Base-by-base conservation (phyloP, 257 asterid genomes). In the Pogostemon cablin region DNA sequence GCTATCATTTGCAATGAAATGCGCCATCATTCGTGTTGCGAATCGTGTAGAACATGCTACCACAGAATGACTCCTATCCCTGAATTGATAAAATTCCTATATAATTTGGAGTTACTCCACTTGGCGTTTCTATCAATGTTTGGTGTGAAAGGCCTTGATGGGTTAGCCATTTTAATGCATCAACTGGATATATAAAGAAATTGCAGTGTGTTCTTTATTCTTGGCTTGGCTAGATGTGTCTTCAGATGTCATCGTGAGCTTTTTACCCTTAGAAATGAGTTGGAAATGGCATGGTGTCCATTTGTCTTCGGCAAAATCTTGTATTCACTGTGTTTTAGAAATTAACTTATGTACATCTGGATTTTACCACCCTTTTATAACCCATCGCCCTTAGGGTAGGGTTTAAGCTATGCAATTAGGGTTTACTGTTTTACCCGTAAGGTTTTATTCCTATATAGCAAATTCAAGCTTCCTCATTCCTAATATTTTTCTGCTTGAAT, bases 81-180 rank as follows among this genome's bases (percentile, higher is more conserved):
- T 15, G 15, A 15, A 15, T 15, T 15, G 15, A 15, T 15, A 15
- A 15, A 15, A 15, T 15, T 15, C 15, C 15, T 15, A 15, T 15
- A 15, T 15, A 15, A 15, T 15, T 15, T 15, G 15, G 15, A 15
- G 15, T 15, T 15, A 15, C 15, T 15, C 15, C 15, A 15, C 40
- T 53, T 35, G 10, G 10, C 42, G 20, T 7, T 9, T 11, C 11
- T 9, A 52, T 43, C 41, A 67, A 41, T 53, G 62, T 15, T 57
- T 50, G 47, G 47, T 55, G 61, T 67, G 61, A 49, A 68, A 48
- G 65, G 38, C 42, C 15, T 43, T 39, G 40, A 3, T 58, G 32
- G 32, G 32, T 25, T 25, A 3, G 7, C 11, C 15, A n/a, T n/a
- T 34, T 10, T 20, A 25, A 6, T 9, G 49, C 57, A 40, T 63